Percentiles rank a stretch among this genome's conserved stretches.
Conservation (phyloP, 225 moss, liverwort and hornwort species). For the Lunularia cruciata region DNA sequence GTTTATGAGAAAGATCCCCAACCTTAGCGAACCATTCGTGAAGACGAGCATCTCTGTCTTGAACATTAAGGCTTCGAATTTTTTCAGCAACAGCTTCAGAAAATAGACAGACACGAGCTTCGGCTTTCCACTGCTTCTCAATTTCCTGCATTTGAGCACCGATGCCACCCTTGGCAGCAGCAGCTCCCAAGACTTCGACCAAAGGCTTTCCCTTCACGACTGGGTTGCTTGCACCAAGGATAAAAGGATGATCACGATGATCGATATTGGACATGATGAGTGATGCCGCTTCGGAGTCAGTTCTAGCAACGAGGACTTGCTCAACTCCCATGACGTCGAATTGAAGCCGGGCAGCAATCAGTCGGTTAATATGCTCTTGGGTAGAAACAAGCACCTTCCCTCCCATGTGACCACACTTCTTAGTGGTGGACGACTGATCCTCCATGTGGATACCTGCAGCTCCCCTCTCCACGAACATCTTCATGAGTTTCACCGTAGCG, state of each 20-base stretch:
- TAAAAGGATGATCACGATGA: constrained; percentile 65
- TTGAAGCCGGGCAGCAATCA: constrained; percentile 68
- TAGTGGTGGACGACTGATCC: constrained; percentile 73
- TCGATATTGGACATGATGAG: constrained; percentile 77
- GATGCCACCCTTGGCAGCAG: constrained; percentile 41
- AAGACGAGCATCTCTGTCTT: constrained; percentile 30
- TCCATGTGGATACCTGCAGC: constrained; percentile 83
- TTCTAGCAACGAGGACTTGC: constrained; percentile 65
- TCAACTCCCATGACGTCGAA: constrained; percentile 89
- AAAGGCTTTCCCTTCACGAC: constrained; percentile 55
- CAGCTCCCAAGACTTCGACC: constrained; percentile 55
- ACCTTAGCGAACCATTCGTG: constrained; percentile 28
- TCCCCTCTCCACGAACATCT: constrained; percentile 82
- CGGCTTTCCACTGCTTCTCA: constrained; percentile 60
- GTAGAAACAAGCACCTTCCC: constrained; percentile 76
- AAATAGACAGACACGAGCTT: constrained; percentile 51
- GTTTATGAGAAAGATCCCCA: constrained; percentile 32
- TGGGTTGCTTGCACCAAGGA: constrained; percentile 59
- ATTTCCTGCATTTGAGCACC: constrained; percentile 59
- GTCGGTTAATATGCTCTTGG: constrained; percentile 77
- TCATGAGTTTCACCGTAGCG: constrained; percentile 72
- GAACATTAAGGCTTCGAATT: constrained; percentile 35
- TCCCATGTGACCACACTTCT: constrained; percentile 88
- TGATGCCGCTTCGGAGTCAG: constrained; percentile 70
- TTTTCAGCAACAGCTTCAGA: constrained; percentile 48